These are phyloP conservation scores for Aspergillus sparsus DNA, from an alignment of 495 filamentous ascomycete genomes.

Conservation along the genomic window DNA sequence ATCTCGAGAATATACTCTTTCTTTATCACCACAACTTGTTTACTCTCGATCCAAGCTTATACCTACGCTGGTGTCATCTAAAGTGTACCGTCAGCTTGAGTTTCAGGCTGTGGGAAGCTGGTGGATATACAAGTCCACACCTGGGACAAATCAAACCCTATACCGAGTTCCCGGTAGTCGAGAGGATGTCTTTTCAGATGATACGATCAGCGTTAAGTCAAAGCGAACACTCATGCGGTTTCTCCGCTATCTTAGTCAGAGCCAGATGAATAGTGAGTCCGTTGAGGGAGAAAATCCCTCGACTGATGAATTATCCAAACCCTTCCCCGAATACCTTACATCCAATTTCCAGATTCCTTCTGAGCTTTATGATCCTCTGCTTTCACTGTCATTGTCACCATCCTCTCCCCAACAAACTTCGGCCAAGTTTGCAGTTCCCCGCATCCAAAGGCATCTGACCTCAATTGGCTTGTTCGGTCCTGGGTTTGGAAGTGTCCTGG, in stretches of 20 bases:
- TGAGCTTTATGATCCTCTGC: conserved; percentile 67
- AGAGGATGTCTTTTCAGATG: conserved; percentile 83
- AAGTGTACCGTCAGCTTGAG: conserved; percentile 83
- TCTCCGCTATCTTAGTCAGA: conserved; percentile 60
- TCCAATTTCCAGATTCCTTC: conserved; percentile 72
- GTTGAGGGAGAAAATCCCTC: conserved; percentile 29
- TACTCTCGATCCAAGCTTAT: conserved; percentile 80
- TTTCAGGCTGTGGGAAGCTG: conserved; percentile 94
- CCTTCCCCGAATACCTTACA: conserved; percentile 65
- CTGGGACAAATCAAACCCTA: conserved; percentile 31
- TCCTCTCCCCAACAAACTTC: conserved; percentile 55
- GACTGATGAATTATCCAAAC: conserved; percentile 36
- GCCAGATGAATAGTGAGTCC: conserved; percentile 32
- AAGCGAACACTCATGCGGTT: conserved; percentile 88
- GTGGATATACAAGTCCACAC: conserved; percentile 63
- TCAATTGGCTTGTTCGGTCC: conserved; percentile 86
- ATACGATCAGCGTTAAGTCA: conserved; percentile 66
- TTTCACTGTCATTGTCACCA: conserved; percentile 77
- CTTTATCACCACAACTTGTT: conserved; percentile 82
- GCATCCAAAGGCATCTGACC: conserved; percentile 76
- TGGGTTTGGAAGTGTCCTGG: conserved; percentile 80
- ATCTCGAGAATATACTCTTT: conserved; percentile 78
- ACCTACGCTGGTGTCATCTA: conserved; percentile 77
- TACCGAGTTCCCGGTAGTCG: conserved; percentile 75
- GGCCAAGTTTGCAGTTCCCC: conserved; percentile 64